A percentile compares a stretch with the other conserved stretches of the same genome.
Evolutionary conservation across 108 stramenopile genomes (phyloP).

Genomic region (Nannochloropsis granulata): DNA sequence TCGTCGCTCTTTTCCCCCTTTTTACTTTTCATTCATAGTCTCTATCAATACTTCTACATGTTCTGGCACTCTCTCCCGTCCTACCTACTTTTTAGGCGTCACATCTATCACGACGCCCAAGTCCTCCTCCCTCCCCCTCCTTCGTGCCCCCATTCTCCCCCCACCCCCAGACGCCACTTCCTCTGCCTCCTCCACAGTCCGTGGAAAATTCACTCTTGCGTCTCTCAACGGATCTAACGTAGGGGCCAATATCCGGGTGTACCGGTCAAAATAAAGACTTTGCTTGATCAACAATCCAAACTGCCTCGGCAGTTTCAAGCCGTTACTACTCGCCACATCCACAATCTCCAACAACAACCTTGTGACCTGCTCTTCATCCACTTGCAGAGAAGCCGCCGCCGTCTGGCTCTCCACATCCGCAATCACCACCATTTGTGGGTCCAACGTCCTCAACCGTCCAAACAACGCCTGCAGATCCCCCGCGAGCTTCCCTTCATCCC

Average conservation of each 20-base stretch:
- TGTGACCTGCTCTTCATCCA: conserved; percentile 70
- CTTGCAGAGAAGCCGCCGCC: conserved; percentile 40
- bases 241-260: conserved; percentile 80
- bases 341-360: conserved; percentile 68
- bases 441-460: conserved; percentile 46
- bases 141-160: background rate
- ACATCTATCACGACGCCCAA: background rate
- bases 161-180: background rate
- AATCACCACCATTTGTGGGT: conserved; percentile 55
- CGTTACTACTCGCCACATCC: conserved; percentile 73
- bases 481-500: conserved; percentile 64
- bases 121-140: background rate
- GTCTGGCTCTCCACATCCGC: conserved; percentile 18
- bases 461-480: conserved; percentile 67
- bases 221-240: conserved; percentile 63
- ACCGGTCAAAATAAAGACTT: conserved; percentile 88
- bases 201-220: conserved; percentile 22
- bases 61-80: no score
- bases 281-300: conserved; percentile 93
- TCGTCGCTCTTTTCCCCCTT: no score
- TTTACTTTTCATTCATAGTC: no score
- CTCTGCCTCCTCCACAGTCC: background rate
- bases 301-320: conserved; percentile 79
- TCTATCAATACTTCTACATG: no score
- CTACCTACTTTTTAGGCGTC: background rate